Conservation (phyloP, 805 yeast species). For the Tetrapisispora arboricola region DNA sequence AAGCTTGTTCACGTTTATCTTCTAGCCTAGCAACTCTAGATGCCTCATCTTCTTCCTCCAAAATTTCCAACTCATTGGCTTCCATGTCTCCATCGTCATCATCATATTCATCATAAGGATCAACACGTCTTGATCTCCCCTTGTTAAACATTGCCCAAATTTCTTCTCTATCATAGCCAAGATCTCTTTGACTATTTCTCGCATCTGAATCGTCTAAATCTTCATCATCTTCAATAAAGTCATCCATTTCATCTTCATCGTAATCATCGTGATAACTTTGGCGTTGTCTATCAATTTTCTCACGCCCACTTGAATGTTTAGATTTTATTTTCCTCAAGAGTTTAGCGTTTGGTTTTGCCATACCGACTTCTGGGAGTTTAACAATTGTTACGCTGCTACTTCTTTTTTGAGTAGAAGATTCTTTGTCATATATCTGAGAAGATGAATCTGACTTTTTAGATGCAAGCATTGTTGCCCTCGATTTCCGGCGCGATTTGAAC, state of each 20-base stretch:
- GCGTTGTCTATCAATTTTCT: not conserved
- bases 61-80: constrained; percentile 82
- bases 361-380: constrained; percentile 13
- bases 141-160: constrained; percentile 79
- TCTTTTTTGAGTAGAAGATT: too few relatives aligned
- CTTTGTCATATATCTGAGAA: too few relatives aligned
- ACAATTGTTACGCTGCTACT: constrained; percentile 4
- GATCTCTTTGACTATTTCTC: constrained; percentile 38
- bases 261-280: constrained; percentile 6
- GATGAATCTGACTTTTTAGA: constrained; percentile 2
- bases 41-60: constrained; percentile 72
- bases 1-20: constrained; percentile 59
- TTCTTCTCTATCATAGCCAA: constrained; percentile 69
- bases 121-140: constrained; percentile 43
- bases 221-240: constrained; percentile 33
- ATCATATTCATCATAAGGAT: constrained; percentile 23
- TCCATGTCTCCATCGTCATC: constrained; percentile 62
- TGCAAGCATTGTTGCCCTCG: not conserved
- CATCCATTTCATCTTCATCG: constrained; percentile 17
- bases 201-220: constrained; percentile 41
- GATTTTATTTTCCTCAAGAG: constrained; percentile 38
- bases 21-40: constrained; percentile 61
- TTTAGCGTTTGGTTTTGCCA: constrained; percentile 50
- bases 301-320: constrained; percentile 9
- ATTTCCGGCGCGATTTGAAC: constrained; percentile 1